Conservation (phyloP, 1,284 basidiomycete genomes). For the Ustilago crameri region DNA sequence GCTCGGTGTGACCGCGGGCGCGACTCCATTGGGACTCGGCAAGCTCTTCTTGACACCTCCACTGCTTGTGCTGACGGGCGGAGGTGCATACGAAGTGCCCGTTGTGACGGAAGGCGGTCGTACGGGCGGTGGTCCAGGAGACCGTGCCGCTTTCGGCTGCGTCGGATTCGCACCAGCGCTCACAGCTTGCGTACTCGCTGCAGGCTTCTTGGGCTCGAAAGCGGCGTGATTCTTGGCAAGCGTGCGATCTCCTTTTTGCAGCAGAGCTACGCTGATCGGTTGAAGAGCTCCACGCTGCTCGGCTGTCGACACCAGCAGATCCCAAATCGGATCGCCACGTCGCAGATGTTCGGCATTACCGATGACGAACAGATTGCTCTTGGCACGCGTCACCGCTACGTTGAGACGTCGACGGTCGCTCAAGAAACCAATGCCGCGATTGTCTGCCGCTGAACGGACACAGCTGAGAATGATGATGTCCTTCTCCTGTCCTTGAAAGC, state of each 20-base stretch:
- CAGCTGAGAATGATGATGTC: slow-evolving; percentile 99
- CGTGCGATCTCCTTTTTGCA: slow-evolving; percentile 39
- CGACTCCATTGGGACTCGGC: slow-evolving; percentile 11
- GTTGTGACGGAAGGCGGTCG: slow-evolving; percentile 18
- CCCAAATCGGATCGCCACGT: slow-evolving; percentile 75
- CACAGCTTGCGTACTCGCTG: background rate
- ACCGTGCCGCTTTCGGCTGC: slow-evolving; percentile 5
- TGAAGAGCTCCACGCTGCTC: slow-evolving; percentile 40
- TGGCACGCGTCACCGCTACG: slow-evolving; percentile 94
- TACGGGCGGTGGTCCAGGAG: slow-evolving; percentile 2
- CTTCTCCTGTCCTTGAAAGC: slow-evolving; percentile 99
- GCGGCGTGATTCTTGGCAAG: slow-evolving; percentile 26
- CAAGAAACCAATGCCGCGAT: slow-evolving; percentile 78
- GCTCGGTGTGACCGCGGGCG: background rate
- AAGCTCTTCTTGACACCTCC: background rate
- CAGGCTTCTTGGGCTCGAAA: slow-evolving; percentile 15
- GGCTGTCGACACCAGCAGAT: slow-evolving; percentile 48
- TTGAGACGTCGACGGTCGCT: slow-evolving; percentile 72
- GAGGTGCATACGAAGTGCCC: slow-evolving; percentile 22
- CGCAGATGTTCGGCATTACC: slow-evolving; percentile 84
- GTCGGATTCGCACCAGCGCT: slow-evolving; percentile 1
- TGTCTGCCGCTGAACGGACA: slow-evolving; percentile 78
- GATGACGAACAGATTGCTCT: slow-evolving; percentile 91
- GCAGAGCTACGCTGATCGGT: slow-evolving; percentile 32
- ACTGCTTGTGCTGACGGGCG: slow-evolving; percentile 4